These are phyloP conservation scores for Pseudotsuga menziesii DNA, from an alignment of 75 land plant species.

Conservation along the genomic window DNA sequence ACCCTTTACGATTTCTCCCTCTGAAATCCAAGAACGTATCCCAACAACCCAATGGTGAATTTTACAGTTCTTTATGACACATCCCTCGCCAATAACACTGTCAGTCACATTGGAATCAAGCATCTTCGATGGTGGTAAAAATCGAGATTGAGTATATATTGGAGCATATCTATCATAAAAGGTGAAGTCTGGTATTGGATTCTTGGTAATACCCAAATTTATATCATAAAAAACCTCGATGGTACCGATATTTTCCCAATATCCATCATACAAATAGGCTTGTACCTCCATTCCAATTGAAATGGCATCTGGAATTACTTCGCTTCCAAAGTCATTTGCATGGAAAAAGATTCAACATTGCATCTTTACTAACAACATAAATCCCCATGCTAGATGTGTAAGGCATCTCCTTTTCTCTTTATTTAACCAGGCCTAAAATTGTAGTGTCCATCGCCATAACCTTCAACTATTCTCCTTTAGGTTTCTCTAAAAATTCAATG, in stretches of 20 bases:
- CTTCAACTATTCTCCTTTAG: slow-evolving; percentile 30
- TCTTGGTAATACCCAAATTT: slow-evolving; percentile 64
- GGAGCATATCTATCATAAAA: slow-evolving; percentile 56
- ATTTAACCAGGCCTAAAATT: slow-evolving; percentile 27
- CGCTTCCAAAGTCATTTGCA: slow-evolving; percentile 78
- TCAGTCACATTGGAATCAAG: slow-evolving; percentile 65
- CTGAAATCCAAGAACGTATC: slow-evolving; percentile 51
- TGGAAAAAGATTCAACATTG: slow-evolving; percentile 56
- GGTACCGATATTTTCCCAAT: slow-evolving; percentile 88
- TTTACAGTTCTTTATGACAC: slow-evolving; percentile 63
- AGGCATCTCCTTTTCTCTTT: slow-evolving; percentile 29
- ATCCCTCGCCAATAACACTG: slow-evolving; percentile 87
- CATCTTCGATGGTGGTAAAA: slow-evolving; percentile 69
- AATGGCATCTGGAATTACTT: slow-evolving; percentile 83
- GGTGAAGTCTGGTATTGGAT: slow-evolving; percentile 52
- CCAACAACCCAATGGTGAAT: slow-evolving; percentile 71
- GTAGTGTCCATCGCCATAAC: slow-evolving; percentile 36
- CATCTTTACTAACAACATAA: slow-evolving; percentile 69
- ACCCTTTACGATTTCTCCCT: slow-evolving; percentile 55
- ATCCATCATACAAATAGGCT: slow-evolving; percentile 67
- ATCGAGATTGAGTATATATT: slow-evolving; percentile 71
- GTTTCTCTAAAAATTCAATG: slow-evolving; percentile 50
- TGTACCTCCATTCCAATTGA: slow-evolving; percentile 67
- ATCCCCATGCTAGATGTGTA: slow-evolving; percentile 63
- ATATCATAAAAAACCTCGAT: slow-evolving; percentile 83